Evolutionary conservation across 345 rosid genomes (phyloP).

Genomic region (Barbarea vulgaris): DNA sequence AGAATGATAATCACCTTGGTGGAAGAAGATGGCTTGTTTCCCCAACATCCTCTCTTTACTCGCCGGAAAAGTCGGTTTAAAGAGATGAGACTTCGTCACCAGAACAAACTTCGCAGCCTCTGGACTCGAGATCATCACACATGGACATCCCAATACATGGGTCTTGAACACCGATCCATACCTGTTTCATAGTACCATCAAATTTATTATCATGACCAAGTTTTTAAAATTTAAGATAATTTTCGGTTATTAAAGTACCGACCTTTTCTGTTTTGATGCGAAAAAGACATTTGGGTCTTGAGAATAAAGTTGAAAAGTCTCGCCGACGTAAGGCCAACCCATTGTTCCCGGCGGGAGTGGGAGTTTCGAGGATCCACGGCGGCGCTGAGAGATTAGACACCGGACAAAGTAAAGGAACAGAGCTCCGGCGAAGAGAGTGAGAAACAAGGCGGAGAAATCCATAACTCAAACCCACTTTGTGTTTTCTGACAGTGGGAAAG

Average conservation of each 20-base stretch:
- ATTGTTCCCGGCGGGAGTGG: conserved; percentile 88
- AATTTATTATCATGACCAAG: background rate
- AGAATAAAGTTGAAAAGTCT: conserved; percentile 86
- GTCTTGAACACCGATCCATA: conserved; percentile 82
- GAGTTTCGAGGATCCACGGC: conserved; percentile 35
- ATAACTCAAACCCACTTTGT: conserved; percentile 33
- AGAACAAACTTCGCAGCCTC: conserved; percentile 83
- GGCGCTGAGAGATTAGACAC: conserved; percentile 36
- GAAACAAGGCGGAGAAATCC: conserved; percentile 44
- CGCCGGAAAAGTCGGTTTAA: conserved; percentile 88
- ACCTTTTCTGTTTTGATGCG: conserved; percentile 66
- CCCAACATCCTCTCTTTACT: conserved; percentile 93
- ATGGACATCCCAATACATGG: conserved; percentile 82
- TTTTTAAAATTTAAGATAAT: background rate
- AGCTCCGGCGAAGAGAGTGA: conserved; percentile 37
- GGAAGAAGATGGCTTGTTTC: conserved; percentile 81
- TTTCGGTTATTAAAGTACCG: background rate
- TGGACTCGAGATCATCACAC: conserved; percentile 88
- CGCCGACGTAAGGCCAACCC: conserved; percentile 89
- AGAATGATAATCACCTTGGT: conserved; percentile 78
- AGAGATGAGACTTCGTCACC: conserved; percentile 63
- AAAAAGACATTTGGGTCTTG: conserved; percentile 89
- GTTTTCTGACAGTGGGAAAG: background rate
- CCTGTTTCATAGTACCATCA: conserved; percentile 31
- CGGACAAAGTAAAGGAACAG: conserved; percentile 41